Percentiles rank a stretch among this genome's conserved stretches.
These are phyloP conservation scores for Trichosporon asahii DNA, from an alignment of 1,284 basidiomycete species.

Conservation along the genomic window DNA sequence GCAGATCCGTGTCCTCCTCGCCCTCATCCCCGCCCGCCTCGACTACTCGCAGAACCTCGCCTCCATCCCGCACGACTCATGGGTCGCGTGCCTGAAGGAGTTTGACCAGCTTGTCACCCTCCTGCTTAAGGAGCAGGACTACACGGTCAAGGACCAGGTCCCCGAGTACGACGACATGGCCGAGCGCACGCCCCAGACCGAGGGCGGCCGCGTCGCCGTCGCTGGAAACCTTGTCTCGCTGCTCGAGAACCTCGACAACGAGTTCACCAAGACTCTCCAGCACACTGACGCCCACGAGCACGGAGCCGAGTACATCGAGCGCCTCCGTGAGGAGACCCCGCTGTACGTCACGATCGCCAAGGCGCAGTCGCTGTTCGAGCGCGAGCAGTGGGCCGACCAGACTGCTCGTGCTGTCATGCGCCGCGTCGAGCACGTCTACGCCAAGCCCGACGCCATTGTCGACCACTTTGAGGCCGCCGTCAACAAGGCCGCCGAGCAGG, in stretches of 20 bases:
- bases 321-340: slow-evolving; percentile 89
- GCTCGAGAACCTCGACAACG: slow-evolving; percentile 94
- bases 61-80: slow-evolving; percentile 87
- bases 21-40: slow-evolving; percentile 90
- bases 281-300: slow-evolving; percentile 88
- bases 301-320: slow-evolving; percentile 95
- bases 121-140: slow-evolving; percentile 64
- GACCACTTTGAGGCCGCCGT: slow-evolving; percentile 77
- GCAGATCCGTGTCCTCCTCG: slow-evolving; percentile 87
- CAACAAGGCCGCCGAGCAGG: slow-evolving; percentile 49
- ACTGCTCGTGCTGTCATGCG: slow-evolving; percentile 87
- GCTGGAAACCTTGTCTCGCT: slow-evolving; percentile 91
- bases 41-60: slow-evolving; percentile 67
- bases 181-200: slow-evolving; percentile 70
- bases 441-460: slow-evolving; percentile 94
- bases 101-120: slow-evolving; percentile 82
- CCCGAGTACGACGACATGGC: slow-evolving; percentile 89
- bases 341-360: slow-evolving; percentile 91
- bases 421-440: slow-evolving; percentile 95
- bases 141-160: slow-evolving; percentile 75
- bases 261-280: slow-evolving; percentile 96
- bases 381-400: slow-evolving; percentile 69
- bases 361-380: slow-evolving; percentile 87
- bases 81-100: slow-evolving; percentile 82
- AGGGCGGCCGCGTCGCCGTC: slow-evolving; percentile 55